A percentile compares a stretch with the other conserved stretches of the same genome.
Evolutionary conservation across 805 yeast genomes (phyloP).

Genomic region (Candida gorgasii): DNA sequence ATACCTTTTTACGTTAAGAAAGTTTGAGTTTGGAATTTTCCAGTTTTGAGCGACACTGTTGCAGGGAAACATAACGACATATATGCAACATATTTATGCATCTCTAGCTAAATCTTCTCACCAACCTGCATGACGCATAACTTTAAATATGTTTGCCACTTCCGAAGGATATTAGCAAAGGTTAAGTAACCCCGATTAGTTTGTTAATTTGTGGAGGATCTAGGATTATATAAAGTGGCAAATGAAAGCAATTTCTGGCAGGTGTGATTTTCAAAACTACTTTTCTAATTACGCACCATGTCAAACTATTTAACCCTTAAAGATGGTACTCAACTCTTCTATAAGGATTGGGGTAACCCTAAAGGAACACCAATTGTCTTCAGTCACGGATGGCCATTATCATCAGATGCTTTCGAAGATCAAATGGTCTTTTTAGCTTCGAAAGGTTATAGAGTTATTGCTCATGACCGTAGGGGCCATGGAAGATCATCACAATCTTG

Average conservation of each 20-base stretch:
- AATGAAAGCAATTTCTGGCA: neutral
- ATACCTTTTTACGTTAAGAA: neutral
- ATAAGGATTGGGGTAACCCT: conserved; percentile 19
- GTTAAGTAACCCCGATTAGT: no score
- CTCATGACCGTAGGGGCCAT: conserved; percentile 21
- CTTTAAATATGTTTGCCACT: neutral
- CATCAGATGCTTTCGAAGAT: conserved; percentile 20
- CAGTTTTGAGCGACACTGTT: no score
- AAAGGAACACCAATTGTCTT: conserved; percentile 18
- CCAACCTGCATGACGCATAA: neutral
- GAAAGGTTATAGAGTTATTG: conserved; percentile 17
- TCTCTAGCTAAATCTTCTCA: neutral
- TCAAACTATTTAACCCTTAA: neutral
- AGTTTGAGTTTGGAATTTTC: neutral
- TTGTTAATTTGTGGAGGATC: neutral
- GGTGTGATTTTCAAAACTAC: neutral
- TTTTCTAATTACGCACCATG: neutral
- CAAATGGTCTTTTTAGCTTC: conserved; percentile 19
- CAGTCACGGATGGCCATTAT: conserved; percentile 21
- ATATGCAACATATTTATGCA: neutral
- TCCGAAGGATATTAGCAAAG: neutral
- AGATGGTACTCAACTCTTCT: conserved; percentile 19
- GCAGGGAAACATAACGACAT: no score
- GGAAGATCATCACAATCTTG: conserved; percentile 21
- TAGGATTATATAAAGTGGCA: neutral